Evolutionary conservation across 2,329 filamentous ascomycete genomes (phyloP).

Genomic region (Drechslerella dactyloides): DNA sequence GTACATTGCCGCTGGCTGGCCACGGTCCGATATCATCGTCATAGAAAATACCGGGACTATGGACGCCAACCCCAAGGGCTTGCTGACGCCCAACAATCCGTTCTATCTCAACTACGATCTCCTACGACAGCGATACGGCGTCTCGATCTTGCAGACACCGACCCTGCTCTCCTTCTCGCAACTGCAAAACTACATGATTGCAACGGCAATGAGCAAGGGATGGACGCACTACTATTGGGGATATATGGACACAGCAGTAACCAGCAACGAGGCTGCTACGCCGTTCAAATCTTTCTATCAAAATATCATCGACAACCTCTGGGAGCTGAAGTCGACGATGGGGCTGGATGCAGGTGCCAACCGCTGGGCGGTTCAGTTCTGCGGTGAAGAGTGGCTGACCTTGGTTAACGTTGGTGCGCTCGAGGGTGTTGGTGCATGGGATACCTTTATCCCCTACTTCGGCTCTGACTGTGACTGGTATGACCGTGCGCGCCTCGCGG

Average conservation of each 20-base stretch:
- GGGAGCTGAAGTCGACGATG: conserved; percentile 56
- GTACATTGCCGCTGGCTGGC: conserved; percentile 68
- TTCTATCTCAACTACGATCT: conserved; percentile 65
- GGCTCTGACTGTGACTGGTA: conserved; percentile 62
- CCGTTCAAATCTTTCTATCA: conserved; percentile 56
- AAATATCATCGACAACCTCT: conserved; percentile 53
- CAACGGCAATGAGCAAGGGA: conserved; percentile 59
- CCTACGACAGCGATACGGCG: conserved; percentile 62
- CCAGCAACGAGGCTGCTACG: conserved; percentile 59
- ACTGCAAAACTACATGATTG: conserved; percentile 65
- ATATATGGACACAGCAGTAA: conserved; percentile 64
- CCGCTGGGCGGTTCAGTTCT: conserved; percentile 64
- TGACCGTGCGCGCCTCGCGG: conserved; percentile 60
- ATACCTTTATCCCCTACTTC: conserved; percentile 64
- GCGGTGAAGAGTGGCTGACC: conserved; percentile 67
- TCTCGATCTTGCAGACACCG: conserved; percentile 63
- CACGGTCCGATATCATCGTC: conserved; percentile 65
- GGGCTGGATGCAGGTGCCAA: conserved; percentile 53
- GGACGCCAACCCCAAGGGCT: conserved; percentile 61
- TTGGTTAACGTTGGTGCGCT: conserved; percentile 65
- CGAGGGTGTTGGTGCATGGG: conserved; percentile 65
- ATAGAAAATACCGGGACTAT: conserved; percentile 68
- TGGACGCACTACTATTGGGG: conserved; percentile 65
- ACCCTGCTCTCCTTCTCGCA: conserved; percentile 65
- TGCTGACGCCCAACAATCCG: conserved; percentile 58